Conservation (phyloP, 495 filamentous ascomycete genomes). For the Podospora sp. region DNA sequence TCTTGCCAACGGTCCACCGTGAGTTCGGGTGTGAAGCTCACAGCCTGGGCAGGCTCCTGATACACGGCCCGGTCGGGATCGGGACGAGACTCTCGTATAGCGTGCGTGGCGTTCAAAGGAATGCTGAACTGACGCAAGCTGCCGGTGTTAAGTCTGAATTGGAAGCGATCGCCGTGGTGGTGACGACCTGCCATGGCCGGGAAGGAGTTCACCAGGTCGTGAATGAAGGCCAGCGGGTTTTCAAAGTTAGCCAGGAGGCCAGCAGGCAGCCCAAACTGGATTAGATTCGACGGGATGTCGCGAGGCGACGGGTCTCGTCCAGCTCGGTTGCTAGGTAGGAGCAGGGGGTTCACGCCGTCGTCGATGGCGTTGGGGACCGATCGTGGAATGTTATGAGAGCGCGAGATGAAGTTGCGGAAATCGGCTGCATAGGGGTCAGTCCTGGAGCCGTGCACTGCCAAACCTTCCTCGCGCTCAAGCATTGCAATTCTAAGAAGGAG, state of each 20-base stretch:
- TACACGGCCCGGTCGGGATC: conserved; percentile 48
- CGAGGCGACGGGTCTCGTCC: conserved; percentile 44
- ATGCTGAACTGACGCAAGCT: conserved; percentile 43
- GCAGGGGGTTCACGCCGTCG: conserved; percentile 81
- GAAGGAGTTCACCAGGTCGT: conserved; percentile 41
- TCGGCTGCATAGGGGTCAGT: conserved; percentile 31
- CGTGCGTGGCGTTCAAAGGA: conserved; percentile 29
- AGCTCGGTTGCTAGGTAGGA: conserved; percentile 46
- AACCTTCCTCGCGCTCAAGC: not conserved
- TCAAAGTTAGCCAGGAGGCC: conserved; percentile 30
- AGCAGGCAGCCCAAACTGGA: conserved; percentile 41
- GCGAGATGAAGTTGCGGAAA: conserved; percentile 40
- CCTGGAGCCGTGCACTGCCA: not conserved
- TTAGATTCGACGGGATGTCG: conserved; percentile 31
- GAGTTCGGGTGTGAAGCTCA: conserved; percentile 68
- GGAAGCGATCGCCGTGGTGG: conserved; percentile 41
- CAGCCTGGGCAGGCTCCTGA: conserved; percentile 57
- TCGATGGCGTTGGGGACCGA: conserved; percentile 50
- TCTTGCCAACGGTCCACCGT: conserved; percentile 84
- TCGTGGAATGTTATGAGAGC: conserved; percentile 32
- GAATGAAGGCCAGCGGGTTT: conserved; percentile 45
- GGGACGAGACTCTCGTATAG: conserved; percentile 38
- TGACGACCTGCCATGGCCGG: conserved; percentile 29
- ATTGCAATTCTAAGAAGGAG: not conserved
- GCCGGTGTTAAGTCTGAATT: conserved; percentile 45